Conservation (phyloP, 352 stramenopile species). For the Pythium coloratum region DNA sequence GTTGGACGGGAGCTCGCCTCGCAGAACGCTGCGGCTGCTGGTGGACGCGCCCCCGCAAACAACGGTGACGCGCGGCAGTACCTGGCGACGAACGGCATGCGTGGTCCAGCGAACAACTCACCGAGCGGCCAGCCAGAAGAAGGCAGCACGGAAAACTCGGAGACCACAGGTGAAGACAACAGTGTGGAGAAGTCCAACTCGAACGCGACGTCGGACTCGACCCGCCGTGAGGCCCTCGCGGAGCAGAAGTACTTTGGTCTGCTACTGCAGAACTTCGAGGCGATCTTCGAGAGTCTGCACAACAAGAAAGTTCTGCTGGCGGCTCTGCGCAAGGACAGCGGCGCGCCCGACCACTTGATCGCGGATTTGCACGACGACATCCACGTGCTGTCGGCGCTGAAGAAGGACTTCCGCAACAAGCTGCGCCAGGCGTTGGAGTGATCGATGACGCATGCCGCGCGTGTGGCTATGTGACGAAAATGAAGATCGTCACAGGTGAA, state of each 20-base stretch:
- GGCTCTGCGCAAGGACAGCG: constrained; percentile 65
- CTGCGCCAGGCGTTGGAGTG: constrained; percentile 59
- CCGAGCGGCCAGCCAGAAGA: constrained; percentile 30
- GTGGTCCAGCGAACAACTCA: constrained; percentile 1
- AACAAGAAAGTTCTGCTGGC: constrained; percentile 83
- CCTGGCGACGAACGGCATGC: constrained; percentile 20
- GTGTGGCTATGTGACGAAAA: not conserved
- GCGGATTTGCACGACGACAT: constrained; percentile 80
- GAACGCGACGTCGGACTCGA: constrained; percentile 43
- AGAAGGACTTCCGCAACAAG: constrained; percentile 82
- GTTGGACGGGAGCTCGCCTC: not conserved
- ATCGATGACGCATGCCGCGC: not conserved
- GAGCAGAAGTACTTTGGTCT: constrained; percentile 83
- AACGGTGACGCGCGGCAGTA: constrained; percentile 17
- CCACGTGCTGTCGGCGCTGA: constrained; percentile 75
- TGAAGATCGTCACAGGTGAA: not conserved
- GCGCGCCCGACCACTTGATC: constrained; percentile 69
- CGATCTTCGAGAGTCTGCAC: constrained; percentile 81
- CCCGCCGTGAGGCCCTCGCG: constrained; percentile 54
- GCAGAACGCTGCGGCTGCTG: constrained; percentile 1
- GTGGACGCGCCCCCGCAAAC: not conserved
- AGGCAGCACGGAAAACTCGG: constrained; percentile 72
- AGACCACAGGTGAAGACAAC: constrained; percentile 76
- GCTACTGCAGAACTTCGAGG: constrained; percentile 82
- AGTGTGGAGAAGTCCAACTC: constrained; percentile 51